phyloP scores from a whole-genome alignment of 2,329 filamentous ascomycete species.

The Eurotiales sp. region DNA sequence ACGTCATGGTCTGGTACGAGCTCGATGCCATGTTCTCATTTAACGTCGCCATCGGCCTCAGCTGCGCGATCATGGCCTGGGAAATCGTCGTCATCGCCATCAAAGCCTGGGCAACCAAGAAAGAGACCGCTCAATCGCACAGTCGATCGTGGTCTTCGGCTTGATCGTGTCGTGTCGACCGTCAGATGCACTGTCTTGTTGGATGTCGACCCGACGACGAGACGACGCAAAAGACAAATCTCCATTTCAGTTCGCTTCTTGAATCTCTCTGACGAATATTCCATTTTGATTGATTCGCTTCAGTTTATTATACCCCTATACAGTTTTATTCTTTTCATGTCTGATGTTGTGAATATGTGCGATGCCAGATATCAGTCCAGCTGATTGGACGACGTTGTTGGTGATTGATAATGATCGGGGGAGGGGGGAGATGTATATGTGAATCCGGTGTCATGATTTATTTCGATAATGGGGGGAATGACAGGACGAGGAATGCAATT shows the following conservation, averaged over 20 bases:
- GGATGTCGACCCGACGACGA: too few species aligned
- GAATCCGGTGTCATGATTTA: slow-evolving; percentile 6
- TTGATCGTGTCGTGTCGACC: slow-evolving; percentile 7
- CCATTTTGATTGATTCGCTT: slow-evolving; percentile 14
- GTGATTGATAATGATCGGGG: too few species aligned
- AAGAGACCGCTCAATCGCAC: slow-evolving; percentile 31
- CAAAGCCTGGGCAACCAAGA: slow-evolving; percentile 76
- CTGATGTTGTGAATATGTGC: too few species aligned
- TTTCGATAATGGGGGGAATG: slow-evolving; percentile 4
- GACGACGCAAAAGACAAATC: slow-evolving; percentile 10
- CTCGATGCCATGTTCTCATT: slow-evolving; percentile 93
- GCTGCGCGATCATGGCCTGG: slow-evolving; percentile 82
- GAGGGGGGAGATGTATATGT: not conserved
- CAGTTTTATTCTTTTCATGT: slow-evolving; percentile 7
- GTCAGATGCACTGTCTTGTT: too few species aligned
- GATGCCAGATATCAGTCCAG: too few species aligned
- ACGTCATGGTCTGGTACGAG: slow-evolving; percentile 69
- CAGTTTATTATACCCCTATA: slow-evolving; percentile 19
- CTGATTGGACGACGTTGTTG: too few species aligned
- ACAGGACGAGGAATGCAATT: not conserved
- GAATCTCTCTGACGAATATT: slow-evolving; percentile 9
- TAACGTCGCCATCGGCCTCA: slow-evolving; percentile 79
- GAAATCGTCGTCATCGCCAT: slow-evolving; percentile 71
- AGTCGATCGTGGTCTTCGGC: slow-evolving; percentile 16
- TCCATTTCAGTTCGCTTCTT: slow-evolving; percentile 11